Percentiles rank a stretch among this genome's conserved stretches.
phyloP scores from a whole-genome alignment of 345 rosid species.

The Ceriops decandra region DNA sequence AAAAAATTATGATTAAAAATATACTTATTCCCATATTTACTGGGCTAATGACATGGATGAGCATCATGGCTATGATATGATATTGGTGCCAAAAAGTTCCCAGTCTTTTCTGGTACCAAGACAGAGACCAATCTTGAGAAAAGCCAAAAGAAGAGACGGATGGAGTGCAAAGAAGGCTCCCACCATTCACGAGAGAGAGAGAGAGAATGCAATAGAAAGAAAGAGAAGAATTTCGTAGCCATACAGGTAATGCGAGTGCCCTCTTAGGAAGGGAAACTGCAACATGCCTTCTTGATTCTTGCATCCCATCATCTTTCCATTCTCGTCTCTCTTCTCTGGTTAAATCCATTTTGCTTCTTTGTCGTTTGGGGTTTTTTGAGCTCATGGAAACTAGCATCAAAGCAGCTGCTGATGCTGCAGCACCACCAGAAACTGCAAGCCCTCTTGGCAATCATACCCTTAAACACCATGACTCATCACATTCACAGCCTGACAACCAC shows the following conservation, averaged over 20 bases:
- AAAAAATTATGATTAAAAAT: too few relatives aligned
- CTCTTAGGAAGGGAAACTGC: slow-evolving; percentile 23
- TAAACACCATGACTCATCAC: slow-evolving; percentile 21
- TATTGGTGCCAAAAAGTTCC: slow-evolving; percentile 27
- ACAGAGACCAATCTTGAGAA: slow-evolving; percentile 43
- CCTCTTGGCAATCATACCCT: slow-evolving; percentile 25
- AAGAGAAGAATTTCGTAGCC: slow-evolving; percentile 17
- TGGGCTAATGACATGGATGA: slow-evolving; percentile 20
- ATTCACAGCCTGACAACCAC: slow-evolving; percentile 12
- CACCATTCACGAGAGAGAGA: slow-evolving; percentile 23
- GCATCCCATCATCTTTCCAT: neutral
- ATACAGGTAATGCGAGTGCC: slow-evolving; percentile 21
- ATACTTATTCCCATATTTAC: too few relatives aligned
- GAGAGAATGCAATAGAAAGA: neutral
- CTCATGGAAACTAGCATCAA: slow-evolving; percentile 37
- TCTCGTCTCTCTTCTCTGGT: slow-evolving; percentile 6
- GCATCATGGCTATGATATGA: neutral
- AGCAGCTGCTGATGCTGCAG: neutral
- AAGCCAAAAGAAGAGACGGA: slow-evolving; percentile 46
- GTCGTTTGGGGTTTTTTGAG: slow-evolving; percentile 11
- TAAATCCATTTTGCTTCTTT: slow-evolving; percentile 5
- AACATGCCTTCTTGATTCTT: neutral
- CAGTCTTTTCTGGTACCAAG: slow-evolving; percentile 27
- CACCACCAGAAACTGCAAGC: slow-evolving; percentile 25
- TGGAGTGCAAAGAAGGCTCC: slow-evolving; percentile 21